Evolutionary conservation across 2,329 filamentous ascomycete species (phyloP).

Genomic region (Beauveria caledonica): DNA sequence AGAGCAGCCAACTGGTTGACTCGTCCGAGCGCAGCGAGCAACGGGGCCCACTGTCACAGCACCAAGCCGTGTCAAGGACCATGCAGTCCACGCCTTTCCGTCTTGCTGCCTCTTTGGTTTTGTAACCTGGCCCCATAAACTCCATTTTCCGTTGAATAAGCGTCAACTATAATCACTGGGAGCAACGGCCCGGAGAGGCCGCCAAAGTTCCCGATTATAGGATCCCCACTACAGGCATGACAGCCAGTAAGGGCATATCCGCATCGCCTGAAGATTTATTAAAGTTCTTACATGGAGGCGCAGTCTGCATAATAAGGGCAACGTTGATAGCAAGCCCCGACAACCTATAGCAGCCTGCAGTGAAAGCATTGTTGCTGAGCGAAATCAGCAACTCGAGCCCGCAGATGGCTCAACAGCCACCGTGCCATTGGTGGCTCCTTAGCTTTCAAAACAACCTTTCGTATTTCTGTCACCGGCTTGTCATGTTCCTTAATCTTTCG

Average conservation of each 20-base stretch:
- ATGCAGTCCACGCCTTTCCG: no score
- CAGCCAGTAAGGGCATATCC: background rate
- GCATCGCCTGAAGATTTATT: background rate
- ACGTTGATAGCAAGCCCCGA: background rate
- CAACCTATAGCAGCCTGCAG: background rate
- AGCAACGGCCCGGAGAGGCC: slow-evolving; percentile 6
- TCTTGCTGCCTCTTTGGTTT: background rate
- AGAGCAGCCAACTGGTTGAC: background rate
- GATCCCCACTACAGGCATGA: background rate
- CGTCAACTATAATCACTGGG: background rate
- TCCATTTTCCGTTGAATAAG: background rate
- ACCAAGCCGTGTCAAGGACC: background rate
- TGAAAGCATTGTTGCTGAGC: background rate
- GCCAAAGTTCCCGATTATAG: background rate
- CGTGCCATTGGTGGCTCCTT: background rate
- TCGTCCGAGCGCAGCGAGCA: background rate
- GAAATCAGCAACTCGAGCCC: no score
- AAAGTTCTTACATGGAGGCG: background rate
- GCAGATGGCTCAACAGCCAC: background rate
- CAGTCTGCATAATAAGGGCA: background rate
- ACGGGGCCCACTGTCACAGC: background rate
- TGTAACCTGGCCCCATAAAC: background rate
- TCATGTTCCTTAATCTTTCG: background rate
- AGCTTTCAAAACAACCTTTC: slow-evolving; percentile 1
- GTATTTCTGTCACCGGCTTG: background rate